These are phyloP conservation scores for Corymbia calophylla DNA, from an alignment of 441 rosid genomes.

Conservation along the genomic window DNA sequence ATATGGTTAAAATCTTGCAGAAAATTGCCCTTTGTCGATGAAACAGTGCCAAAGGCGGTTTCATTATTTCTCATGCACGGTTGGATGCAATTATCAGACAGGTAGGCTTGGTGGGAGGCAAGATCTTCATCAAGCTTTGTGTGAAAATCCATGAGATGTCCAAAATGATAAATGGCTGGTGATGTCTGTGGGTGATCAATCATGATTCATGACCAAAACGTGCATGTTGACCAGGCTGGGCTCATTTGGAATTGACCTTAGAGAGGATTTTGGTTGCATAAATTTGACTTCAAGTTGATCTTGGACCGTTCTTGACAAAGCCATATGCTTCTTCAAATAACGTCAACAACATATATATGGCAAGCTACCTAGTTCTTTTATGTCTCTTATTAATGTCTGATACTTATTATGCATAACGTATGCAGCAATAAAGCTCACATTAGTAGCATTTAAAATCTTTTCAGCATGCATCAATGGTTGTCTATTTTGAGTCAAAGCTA, in stretches of 20 bases:
- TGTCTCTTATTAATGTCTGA: not conserved
- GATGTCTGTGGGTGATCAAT: not conserved
- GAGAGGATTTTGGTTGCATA: not conserved
- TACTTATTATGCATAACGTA: not conserved
- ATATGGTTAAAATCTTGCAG: not conserved
- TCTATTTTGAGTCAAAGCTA: not conserved
- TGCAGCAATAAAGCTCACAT: not conserved
- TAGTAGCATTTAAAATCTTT: not conserved
- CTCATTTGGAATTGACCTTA: not conserved
- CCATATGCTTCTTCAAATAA: not conserved
- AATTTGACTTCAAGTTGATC: not conserved
- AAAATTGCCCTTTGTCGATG: not conserved
- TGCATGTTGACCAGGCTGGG: not conserved
- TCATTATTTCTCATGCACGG: not conserved
- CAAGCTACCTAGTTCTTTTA: not conserved
- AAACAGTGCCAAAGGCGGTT: not conserved
- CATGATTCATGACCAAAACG: not conserved
- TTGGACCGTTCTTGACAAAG: not conserved
- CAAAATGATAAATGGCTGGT: not conserved
- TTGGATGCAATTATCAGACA: not conserved
- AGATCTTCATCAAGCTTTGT: not conserved
- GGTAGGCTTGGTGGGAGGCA: not conserved
- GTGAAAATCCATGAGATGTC: not conserved
- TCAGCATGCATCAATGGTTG: not conserved
- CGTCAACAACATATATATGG: not conserved